These are phyloP conservation scores for Lentinula raphanica DNA, from an alignment of 768 basidiomycete genomes.

Conservation along the genomic window DNA sequence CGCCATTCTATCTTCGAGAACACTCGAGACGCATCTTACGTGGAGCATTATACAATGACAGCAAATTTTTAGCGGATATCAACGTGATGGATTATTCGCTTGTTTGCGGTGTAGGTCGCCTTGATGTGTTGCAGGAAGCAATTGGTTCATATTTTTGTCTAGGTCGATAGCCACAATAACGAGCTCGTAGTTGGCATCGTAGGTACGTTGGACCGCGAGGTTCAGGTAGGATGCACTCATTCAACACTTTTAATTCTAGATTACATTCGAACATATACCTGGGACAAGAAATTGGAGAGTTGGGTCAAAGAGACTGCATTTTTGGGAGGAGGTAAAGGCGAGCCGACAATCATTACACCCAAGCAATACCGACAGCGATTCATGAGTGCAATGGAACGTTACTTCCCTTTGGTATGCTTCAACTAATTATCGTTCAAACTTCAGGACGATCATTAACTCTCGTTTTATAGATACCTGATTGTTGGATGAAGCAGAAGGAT, in stretches of 20 bases:
- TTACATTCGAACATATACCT: conserved; percentile 93
- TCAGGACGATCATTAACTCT: not conserved
- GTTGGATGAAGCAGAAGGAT: conserved; percentile 87
- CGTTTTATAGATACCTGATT: conserved; percentile 64
- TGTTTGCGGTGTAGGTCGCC: conserved; percentile 65
- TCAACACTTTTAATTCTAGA: conserved; percentile 40
- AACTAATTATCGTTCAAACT: not conserved
- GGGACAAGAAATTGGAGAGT: conserved; percentile 98
- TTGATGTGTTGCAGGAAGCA: not conserved
- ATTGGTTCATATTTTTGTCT: not conserved
- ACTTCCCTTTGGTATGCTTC: conserved; percentile 71
- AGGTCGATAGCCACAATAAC: conserved; percentile 81
- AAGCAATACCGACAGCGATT: conserved; percentile 90
- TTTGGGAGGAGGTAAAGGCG: conserved; percentile 80
- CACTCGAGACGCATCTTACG: conserved; percentile 91
- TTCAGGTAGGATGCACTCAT: not conserved
- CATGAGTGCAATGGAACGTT: conserved; percentile 83
- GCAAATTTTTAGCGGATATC: conserved; percentile 87
- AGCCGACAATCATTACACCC: conserved; percentile 95
- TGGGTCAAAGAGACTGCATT: conserved; percentile 97
- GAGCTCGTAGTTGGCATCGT: conserved; percentile 97
- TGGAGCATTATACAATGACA: conserved; percentile 90
- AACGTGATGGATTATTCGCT: conserved; percentile 99
- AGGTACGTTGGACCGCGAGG: conserved; percentile 46
- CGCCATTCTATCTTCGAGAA: conserved; percentile 93